A percentile compares a stretch with the other conserved stretches of the same genome.
Evolutionary conservation across 352 stramenopile species (phyloP).

Genomic region (Blastocystis sp.): DNA sequence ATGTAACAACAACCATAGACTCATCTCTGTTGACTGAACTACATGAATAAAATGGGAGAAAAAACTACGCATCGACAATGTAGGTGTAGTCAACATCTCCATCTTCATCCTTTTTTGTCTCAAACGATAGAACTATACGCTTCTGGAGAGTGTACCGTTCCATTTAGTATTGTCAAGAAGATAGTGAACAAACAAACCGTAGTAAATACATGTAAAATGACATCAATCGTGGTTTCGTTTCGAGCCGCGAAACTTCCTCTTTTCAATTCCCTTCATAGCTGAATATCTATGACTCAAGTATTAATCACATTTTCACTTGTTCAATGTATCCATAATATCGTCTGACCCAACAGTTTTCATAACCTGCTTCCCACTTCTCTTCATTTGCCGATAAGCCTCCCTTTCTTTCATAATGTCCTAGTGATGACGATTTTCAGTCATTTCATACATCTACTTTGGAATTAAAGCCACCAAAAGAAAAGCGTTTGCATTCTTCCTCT

Average conservation of each 20-base stretch:
- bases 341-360: neutral
- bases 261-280: neutral
- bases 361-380: neutral
- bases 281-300: slow-evolving; percentile 16
- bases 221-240: slow-evolving; percentile 33
- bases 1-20: slow-evolving; percentile 1
- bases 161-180: neutral
- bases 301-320: neutral
- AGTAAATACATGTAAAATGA: slow-evolving; percentile 52
- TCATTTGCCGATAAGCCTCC: slow-evolving; percentile 30
- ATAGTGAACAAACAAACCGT: slow-evolving; percentile 32
- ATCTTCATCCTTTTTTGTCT: slow-evolving; percentile 39
- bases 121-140: slow-evolving; percentile 32
- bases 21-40: slow-evolving; percentile 27
- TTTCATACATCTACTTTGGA: slow-evolving; percentile 3
- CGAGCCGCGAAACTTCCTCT: neutral
- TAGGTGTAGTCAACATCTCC: slow-evolving; percentile 55
- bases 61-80: slow-evolving; percentile 7
- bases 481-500: slow-evolving; percentile 59
- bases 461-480: slow-evolving; percentile 58
- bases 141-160: slow-evolving; percentile 28
- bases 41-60: neutral
- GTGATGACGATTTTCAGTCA: neutral
- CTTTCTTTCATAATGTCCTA: slow-evolving; percentile 58
- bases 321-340: slow-evolving; percentile 22